These are phyloP conservation scores for Cytospora mali DNA, from an alignment of 2,329 filamentous ascomycete genomes.

Conservation along the genomic window DNA sequence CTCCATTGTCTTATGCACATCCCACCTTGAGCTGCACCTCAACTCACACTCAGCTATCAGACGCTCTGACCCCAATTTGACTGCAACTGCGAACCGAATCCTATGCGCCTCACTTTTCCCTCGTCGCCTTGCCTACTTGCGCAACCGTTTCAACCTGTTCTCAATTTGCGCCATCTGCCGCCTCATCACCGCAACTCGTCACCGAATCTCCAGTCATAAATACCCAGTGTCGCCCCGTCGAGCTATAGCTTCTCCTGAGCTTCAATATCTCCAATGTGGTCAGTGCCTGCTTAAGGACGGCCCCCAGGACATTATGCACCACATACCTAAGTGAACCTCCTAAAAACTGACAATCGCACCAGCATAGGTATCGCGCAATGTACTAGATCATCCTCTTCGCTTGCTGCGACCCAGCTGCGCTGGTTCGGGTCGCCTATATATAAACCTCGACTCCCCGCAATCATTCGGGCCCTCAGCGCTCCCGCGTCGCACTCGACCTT, in stretches of 20 bases:
- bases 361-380: constrained; percentile 35
- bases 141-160: constrained; percentile 18
- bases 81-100: constrained; percentile 13
- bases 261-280: constrained; percentile 24
- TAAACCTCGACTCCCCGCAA: constrained; percentile 14
- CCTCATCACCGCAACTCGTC: constrained; percentile 14
- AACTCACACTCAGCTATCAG: constrained; percentile 5
- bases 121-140: constrained; percentile 21
- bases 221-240: constrained; percentile 22
- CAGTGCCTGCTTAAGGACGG: constrained; percentile 24
- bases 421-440: constrained; percentile 36
- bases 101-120: constrained; percentile 23
- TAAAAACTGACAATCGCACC: constrained; percentile 22
- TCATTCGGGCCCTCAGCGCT: constrained; percentile 24
- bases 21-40: constrained; percentile 8
- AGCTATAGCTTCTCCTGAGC: neutral
- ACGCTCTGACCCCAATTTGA: constrained; percentile 20
- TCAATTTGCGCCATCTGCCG: constrained; percentile 23
- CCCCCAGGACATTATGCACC: neutral
- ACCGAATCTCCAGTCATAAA: constrained; percentile 13
- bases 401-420: constrained; percentile 41
- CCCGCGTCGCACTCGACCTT: constrained; percentile 2
- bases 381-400: constrained; percentile 35
- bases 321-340: neutral
- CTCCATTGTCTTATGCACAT: constrained; percentile 8